These are phyloP conservation scores for Nitzschia putrida DNA, from an alignment of 108 stramenopile species.

Conservation along the genomic window DNA sequence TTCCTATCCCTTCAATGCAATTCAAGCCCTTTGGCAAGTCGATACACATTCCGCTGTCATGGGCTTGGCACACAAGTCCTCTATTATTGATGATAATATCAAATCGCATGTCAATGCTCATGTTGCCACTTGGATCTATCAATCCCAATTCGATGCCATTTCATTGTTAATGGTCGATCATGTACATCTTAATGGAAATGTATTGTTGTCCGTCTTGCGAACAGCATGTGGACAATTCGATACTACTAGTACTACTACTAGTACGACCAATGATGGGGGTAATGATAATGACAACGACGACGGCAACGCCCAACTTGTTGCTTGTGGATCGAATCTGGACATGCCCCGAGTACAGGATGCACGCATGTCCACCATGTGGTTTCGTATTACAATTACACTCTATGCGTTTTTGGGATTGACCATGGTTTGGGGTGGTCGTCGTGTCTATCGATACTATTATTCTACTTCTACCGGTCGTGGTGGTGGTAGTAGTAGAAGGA, in stretches of 20 bases:
- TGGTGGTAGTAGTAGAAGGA: too few species aligned
- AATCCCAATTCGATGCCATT: conserved; percentile 54
- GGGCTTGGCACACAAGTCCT: conserved; percentile 57
- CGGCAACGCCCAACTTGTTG: neutral
- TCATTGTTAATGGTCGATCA: conserved; percentile 68
- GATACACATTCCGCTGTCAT: conserved; percentile 52
- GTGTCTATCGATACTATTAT: too few species aligned
- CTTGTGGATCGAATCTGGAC: conserved; percentile 25
- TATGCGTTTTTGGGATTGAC: conserved; percentile 18
- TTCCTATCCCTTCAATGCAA: conserved; percentile 68
- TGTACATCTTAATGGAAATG: conserved; percentile 73
- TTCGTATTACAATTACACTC: conserved; percentile 6
- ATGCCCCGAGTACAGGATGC: conserved; percentile 23
- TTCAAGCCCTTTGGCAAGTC: conserved; percentile 82
- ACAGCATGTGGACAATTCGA: conserved; percentile 69
- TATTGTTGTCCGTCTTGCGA: conserved; percentile 64
- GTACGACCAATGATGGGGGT: neutral
- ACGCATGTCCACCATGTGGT: conserved; percentile 29
- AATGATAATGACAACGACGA: neutral
- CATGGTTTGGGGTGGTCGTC: neutral
- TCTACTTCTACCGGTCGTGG: too few species aligned
- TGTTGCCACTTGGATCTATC: conserved; percentile 59
- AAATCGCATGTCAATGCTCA: conserved; percentile 61
- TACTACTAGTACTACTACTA: too few species aligned
- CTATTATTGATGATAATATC: conserved; percentile 68